Base-by-base conservation (phyloP, 768 basidiomycete species). In the Leccinum sublutescens region DNA sequence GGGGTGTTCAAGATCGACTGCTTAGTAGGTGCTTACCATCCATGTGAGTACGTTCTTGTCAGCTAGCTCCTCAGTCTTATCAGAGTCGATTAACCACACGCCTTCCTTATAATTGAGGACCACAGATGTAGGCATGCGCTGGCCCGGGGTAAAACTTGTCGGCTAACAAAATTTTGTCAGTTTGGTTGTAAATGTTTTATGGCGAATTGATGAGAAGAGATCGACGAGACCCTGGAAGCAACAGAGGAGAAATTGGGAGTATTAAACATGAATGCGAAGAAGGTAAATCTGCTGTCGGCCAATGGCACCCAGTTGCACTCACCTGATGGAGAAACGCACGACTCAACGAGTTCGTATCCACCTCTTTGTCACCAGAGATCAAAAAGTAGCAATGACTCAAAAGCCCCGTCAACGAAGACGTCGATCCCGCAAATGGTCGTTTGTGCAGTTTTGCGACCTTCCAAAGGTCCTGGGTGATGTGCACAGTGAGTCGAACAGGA, bases 311-410 rank as follows among this genome's bases (percentile, higher is more conserved):
- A 5, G 21, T 19, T 23, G 38, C 9, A 75, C 81, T 56, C 50
- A 91, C 93, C 74, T 87, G 82, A 15, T 73, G 67, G 2, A 68
- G 65, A 68, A 93, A 97, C 2, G 76, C 77, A 14, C 73, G 71
- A 65, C 88, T 91, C 48, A 97, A 71, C 23, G 75, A 76, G 6
- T 77, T 75, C 2, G 81, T 81, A 68, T 95, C 85, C 25, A 93
- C 80, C 0, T 75, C 72, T 66, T 85, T 88, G 62, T 87, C 82
- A 19, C 82, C 83, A 23, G 92, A 94, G 5, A 97, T 77, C 17
- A 94, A 79, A 68, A 93, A 93, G 70, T 97, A 98, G 17, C 96
- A 84, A 51, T 98, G 94, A 48, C 85, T 80, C 47, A 97, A 78
- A 66, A 95, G 85, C 36, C 89, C 87, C 0, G 93, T 88, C 54